Percentiles rank a stretch among this genome's conserved stretches.
Evolutionary conservation across 1,284 basidiomycete species (phyloP).

Genomic region (Fomitopsis pinicola): DNA sequence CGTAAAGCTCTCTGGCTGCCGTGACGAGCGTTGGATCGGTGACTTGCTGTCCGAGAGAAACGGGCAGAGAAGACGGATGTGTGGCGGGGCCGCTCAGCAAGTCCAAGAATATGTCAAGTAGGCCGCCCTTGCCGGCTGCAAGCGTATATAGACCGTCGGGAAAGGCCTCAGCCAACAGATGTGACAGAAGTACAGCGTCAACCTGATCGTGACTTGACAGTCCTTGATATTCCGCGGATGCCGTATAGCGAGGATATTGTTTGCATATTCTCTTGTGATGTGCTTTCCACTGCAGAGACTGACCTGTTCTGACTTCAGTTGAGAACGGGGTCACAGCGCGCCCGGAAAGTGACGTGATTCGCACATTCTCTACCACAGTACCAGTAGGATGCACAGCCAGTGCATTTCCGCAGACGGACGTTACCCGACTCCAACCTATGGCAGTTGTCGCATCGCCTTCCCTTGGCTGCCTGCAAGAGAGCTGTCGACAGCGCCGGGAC

Average conservation of each 20-base stretch:
- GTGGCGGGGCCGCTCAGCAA: slow-evolving; percentile 44
- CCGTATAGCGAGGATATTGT: slow-evolving; percentile 38
- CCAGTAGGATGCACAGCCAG: slow-evolving; percentile 64
- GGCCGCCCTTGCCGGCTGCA: neutral
- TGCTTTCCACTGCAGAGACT: slow-evolving; percentile 56
- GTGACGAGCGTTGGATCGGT: slow-evolving; percentile 13
- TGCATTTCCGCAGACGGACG: slow-evolving; percentile 43
- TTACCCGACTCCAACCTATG: slow-evolving; percentile 27
- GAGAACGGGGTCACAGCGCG: neutral
- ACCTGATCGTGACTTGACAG: slow-evolving; percentile 49
- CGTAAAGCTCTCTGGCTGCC: slow-evolving; percentile 34
- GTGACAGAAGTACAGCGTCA: slow-evolving; percentile 60
- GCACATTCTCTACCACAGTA: slow-evolving; percentile 64
- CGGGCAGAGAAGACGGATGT: slow-evolving; percentile 17
- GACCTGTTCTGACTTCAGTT: slow-evolving; percentile 40
- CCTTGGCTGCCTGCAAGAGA: slow-evolving; percentile 54
- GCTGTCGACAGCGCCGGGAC: slow-evolving; percentile 40
- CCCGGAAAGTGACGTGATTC: slow-evolving; percentile 15
- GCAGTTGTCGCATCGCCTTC: slow-evolving; percentile 62
- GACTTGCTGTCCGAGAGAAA: slow-evolving; percentile 4
- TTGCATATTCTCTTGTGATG: slow-evolving; percentile 68
- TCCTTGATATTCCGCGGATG: slow-evolving; percentile 41
- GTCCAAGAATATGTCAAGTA: slow-evolving; percentile 39
- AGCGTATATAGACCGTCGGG: slow-evolving; percentile 6
- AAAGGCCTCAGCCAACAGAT: slow-evolving; percentile 45